These are phyloP conservation scores for Lyophyllum atratum DNA, from an alignment of 768 basidiomycete genomes.

Conservation along the genomic window DNA sequence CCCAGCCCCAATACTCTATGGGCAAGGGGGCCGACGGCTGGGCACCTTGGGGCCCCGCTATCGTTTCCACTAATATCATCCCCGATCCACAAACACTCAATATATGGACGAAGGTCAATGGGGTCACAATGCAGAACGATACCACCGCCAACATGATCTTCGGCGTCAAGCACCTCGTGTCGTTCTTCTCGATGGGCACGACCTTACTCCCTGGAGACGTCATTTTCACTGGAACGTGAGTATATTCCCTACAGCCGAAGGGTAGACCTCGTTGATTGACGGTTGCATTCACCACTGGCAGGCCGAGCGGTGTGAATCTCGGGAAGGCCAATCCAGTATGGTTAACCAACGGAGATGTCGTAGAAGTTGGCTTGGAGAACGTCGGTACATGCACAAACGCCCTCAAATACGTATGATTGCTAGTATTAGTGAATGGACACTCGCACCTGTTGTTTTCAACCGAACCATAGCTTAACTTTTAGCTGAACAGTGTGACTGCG, in stretches of 20 bases:
- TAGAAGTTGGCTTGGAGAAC: constrained; percentile 27
- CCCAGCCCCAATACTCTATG: constrained; percentile 44
- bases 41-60: constrained; percentile 43
- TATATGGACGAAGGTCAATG: constrained; percentile 44
- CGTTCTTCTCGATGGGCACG: constrained; percentile 47
- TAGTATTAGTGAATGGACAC: no score
- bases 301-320: constrained; percentile 19
- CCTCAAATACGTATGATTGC: constrained; percentile 14
- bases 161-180: constrained; percentile 38
- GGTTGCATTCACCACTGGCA: constrained; percentile 3
- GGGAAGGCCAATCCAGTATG: constrained; percentile 25
- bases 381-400: constrained; percentile 28
- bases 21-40: constrained; percentile 45
- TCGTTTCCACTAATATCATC: constrained; percentile 38
- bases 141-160: constrained; percentile 46
- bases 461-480: no score
- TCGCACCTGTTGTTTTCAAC: no score
- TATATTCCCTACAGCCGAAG: neutral
- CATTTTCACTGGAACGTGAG: constrained; percentile 45
- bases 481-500: no score
- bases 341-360: constrained; percentile 26
- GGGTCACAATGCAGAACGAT: constrained; percentile 37
- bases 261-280: neutral
- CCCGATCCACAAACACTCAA: constrained; percentile 40
- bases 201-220: constrained; percentile 43